Evolutionary conservation across 805 yeast genomes (phyloP), one percentile per base, ranked within the genome.

Genomic region (Candida silvicultrix): DNA sequence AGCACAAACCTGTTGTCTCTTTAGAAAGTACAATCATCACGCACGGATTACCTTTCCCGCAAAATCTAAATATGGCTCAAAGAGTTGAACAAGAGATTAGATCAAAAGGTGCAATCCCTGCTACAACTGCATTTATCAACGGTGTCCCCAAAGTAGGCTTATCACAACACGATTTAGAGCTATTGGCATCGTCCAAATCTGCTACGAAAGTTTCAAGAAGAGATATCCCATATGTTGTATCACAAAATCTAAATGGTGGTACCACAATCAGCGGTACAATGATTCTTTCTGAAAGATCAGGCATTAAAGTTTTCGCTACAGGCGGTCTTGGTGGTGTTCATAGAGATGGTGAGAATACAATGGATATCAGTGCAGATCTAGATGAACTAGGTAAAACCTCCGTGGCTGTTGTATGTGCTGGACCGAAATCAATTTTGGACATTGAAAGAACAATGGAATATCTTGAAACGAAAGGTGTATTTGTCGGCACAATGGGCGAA

Each of bases 311-410:
- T 12, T 89, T 89, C 70, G 94, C 95, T 1, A 89, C 97, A 2
- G 97, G 97, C 29, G 97, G 97, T 1, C 71, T 89, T 18, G 97
- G 97, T 19, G 97, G 97, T 19, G 96, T 88, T 11, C 95, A 89
- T 56, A 74, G 87, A 46, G 85, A 85, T 8, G 92, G 85, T 19
- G 84, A 85, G 45, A 52, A 65, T 25, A 79, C 89, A 2, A 75
- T 87, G 81, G 97, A 89, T 62, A 71, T 89, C 21, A 81, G 90
- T 55, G 95, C 96, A 2, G 97, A 89, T 63, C 73, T 89, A 50
- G 90, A 88, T 42, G 97, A 89, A 59, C 69, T 89, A 45, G 83
- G 89, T 1, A 72, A 81, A 46, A 89, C 96, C 0, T 87, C 90
- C 0, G 89, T 89, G 1, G 81, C 89, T 0, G 96, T 89, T n/a